Evolutionary conservation across 148 eudicot genomes (phyloP).

Genomic region (Rhododendron ferrugineum): DNA sequence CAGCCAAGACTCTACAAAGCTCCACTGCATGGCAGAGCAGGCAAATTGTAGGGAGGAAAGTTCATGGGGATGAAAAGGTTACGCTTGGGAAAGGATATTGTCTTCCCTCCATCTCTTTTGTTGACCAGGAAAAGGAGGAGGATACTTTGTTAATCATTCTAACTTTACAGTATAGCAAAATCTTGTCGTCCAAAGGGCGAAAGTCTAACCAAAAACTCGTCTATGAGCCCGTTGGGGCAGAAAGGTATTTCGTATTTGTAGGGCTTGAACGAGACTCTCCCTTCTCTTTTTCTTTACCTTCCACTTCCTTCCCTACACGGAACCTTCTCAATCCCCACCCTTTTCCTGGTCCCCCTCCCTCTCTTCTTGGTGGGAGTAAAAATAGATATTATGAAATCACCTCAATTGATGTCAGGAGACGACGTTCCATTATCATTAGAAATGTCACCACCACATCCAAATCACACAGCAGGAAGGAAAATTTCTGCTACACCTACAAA

Average conservation of each 20-base stretch:
- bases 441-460: not conserved
- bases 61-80: not conserved
- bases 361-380: not conserved
- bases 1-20: not conserved
- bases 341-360: not conserved
- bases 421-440: not conserved
- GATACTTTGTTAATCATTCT: not conserved
- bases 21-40: not conserved
- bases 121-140: not conserved
- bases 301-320: not conserved
- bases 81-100: not conserved
- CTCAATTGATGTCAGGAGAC: not conserved
- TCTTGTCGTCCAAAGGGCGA: not conserved
- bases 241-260: not conserved
- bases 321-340: not conserved
- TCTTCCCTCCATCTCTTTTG: not conserved
- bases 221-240: not conserved
- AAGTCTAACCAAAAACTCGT: not conserved
- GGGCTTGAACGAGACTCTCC: not conserved
- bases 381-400: not conserved
- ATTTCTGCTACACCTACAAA: conserved; percentile 1
- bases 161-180: not conserved
- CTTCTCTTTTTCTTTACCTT: not conserved
- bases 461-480: not conserved
- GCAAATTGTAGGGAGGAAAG: not conserved